Percentiles rank a stretch among this genome's conserved stretches.
Conservation (phyloP, 2,329 filamentous ascomycete genomes). For the Alternaria ventricosa region DNA sequence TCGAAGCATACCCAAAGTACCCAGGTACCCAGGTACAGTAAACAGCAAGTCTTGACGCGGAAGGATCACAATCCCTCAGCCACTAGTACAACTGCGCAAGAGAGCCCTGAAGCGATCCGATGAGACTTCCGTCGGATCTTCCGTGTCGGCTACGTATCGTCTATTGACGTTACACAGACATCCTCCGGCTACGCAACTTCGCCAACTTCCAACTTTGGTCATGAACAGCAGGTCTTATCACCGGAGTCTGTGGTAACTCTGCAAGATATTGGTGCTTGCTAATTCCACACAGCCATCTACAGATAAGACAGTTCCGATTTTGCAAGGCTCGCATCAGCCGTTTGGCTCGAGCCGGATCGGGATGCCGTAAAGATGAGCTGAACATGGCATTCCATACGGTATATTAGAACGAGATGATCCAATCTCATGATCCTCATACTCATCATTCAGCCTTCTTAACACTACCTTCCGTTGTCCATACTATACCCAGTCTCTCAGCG, state of each 20-base stretch:
- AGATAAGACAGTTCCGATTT: neutral
- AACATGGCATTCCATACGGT: neutral
- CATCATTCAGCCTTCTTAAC: neutral
- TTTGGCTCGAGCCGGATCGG: neutral
- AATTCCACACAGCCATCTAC: accelerated
- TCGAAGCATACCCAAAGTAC: neutral
- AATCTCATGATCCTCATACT: neutral
- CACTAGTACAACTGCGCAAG: neutral
- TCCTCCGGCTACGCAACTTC: neutral
- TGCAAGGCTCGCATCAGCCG: neutral
- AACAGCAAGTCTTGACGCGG: neutral
- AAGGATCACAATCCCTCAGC: neutral
- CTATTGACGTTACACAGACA: neutral
- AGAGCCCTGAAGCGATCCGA: neutral
- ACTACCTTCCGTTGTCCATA: neutral
- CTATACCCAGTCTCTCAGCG: neutral
- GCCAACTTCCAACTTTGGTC: neutral
- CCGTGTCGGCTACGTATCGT: neutral
- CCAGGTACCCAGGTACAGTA: neutral
- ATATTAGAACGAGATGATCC: neutral
- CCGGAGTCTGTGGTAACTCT: neutral
- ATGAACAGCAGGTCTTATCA: neutral
- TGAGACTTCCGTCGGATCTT: neutral
- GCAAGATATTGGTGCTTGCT: neutral
- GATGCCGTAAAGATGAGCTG: neutral